Base-by-base conservation (phyloP, 768 basidiomycete species). In the Antrodiella citrinella region DNA sequence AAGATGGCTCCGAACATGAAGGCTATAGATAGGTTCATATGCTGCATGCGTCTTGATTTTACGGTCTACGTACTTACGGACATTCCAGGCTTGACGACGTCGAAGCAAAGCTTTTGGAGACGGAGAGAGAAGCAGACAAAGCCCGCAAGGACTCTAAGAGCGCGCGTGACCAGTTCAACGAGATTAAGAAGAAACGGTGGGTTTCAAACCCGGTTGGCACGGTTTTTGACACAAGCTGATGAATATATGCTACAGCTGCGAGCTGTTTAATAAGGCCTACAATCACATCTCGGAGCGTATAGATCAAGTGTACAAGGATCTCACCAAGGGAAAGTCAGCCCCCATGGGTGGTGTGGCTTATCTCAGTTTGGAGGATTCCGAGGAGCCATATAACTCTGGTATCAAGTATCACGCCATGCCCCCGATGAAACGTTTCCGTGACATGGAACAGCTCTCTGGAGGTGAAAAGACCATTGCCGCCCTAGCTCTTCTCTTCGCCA, bases 321-420 rank as follows among this genome's bases (percentile, higher is more conserved):
- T 98, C 13, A 98, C 96, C 0, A 98, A 95, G 67, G 93, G 91
- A 12, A 92, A 91, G 62, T 86, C 88, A 2, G 80, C 91, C 1
- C 92, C 92, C 0, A 86, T 91, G 81, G 95, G 95, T 42, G 96
- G 96, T 57, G 91, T 96, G 25, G 96, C 94, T 1, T 99, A 98
- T 67, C 78, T 98, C 18, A 91, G 84, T 69, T 72, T 99, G 59
- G 96, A 99, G 61, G 96, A 98, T 60, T 91, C 78, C 55, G 96
- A 99, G 87, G 87, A 90, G 67, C 90, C 91, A 1, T 92, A 92
- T 56, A 73, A 72, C 19, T 82, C 80, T 30, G 91, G 96, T 48
- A 91, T 99, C 71, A 97, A 96, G 67, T 98, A 98, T 64, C 95
- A 98, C 62, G 94, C 95, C 1, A 99, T 98, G 96, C 96, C 96